Evolutionary conservation across 257 asterid genomes (phyloP).

Genomic region (Datura wrightii): DNA sequence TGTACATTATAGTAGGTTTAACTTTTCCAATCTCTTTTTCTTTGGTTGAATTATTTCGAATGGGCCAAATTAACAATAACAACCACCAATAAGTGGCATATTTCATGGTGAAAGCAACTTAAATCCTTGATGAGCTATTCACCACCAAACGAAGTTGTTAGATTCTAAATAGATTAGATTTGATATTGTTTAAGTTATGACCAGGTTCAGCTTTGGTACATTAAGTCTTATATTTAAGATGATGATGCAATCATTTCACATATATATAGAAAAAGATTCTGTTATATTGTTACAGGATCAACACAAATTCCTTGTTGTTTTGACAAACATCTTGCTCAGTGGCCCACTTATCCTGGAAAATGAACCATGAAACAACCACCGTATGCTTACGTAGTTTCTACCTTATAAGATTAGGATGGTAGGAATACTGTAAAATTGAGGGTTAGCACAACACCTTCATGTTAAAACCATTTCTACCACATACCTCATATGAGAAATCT

Average conservation of each 20-base stretch:
- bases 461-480: conserved; percentile 20
- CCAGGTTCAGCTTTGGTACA: conserved; percentile 15
- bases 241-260: conserved; percentile 22
- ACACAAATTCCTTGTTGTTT: conserved; percentile 1
- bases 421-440: neutral
- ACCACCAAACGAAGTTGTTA: neutral
- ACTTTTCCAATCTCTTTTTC: conserved; percentile 20
- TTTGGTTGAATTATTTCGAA: neutral
- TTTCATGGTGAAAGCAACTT: conserved; percentile 1
- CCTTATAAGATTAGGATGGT: neutral
- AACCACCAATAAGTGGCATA: conserved; percentile 4
- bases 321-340: conserved; percentile 18
- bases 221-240: neutral
- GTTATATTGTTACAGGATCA: neutral
- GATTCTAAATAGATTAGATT: neutral
- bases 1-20: neutral
- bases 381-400: neutral
- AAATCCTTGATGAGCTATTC: conserved; percentile 9
- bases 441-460: neutral
- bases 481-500: conserved; percentile 99
- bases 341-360: neutral
- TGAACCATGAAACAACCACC: neutral
- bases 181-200: neutral
- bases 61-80: neutral
- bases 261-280: neutral